A percentile compares a stretch with the other conserved stretches of the same genome.
Evolutionary conservation across 2,329 filamentous ascomycete species (phyloP).

Genomic region (Aspergillus pseudoglaucus): DNA sequence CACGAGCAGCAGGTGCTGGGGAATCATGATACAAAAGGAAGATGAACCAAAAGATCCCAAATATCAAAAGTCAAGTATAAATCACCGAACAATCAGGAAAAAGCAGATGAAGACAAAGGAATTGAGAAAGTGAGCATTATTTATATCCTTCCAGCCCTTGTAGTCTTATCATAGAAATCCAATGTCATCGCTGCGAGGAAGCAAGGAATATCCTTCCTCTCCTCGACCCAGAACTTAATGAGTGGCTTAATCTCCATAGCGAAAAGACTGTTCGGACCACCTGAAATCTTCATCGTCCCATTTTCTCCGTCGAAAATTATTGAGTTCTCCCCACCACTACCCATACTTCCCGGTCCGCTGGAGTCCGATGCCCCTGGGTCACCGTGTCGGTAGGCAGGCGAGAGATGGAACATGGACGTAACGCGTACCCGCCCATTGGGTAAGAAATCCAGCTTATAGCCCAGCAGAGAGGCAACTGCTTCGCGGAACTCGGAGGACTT

Average conservation of each 20-base stretch:
- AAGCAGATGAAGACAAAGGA: slow-evolving; percentile 5
- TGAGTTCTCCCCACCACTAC: slow-evolving; percentile 47
- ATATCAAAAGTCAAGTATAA: neutral
- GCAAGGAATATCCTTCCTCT: slow-evolving; percentile 86
- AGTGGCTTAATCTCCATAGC: slow-evolving; percentile 76
- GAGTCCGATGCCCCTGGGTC: slow-evolving; percentile 52
- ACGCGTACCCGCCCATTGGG: slow-evolving; percentile 95
- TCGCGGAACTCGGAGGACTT: slow-evolving; percentile 95
- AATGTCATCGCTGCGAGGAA: slow-evolving; percentile 86
- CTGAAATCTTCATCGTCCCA: slow-evolving; percentile 96
- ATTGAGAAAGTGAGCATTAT: neutral
- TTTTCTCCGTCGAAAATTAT: slow-evolving; percentile 86
- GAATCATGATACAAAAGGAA: slow-evolving; percentile 15
- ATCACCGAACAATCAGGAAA: slow-evolving; percentile 5
- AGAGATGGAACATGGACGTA: slow-evolving; percentile 76
- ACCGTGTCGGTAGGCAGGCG: slow-evolving; percentile 40
- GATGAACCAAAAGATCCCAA: neutral
- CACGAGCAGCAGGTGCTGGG: slow-evolving; percentile 19
- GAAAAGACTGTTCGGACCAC: slow-evolving; percentile 80
- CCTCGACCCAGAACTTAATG: slow-evolving; percentile 93
- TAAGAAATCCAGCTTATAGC: slow-evolving; percentile 92
- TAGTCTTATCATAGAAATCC: slow-evolving; percentile 74
- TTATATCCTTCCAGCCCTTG: slow-evolving; percentile 33
- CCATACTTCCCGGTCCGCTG: slow-evolving; percentile 37
- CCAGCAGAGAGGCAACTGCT: slow-evolving; percentile 82